These are phyloP conservation scores for Trypethelium eluteriae DNA, from an alignment of 495 filamentous ascomycete species.

Conservation along the genomic window DNA sequence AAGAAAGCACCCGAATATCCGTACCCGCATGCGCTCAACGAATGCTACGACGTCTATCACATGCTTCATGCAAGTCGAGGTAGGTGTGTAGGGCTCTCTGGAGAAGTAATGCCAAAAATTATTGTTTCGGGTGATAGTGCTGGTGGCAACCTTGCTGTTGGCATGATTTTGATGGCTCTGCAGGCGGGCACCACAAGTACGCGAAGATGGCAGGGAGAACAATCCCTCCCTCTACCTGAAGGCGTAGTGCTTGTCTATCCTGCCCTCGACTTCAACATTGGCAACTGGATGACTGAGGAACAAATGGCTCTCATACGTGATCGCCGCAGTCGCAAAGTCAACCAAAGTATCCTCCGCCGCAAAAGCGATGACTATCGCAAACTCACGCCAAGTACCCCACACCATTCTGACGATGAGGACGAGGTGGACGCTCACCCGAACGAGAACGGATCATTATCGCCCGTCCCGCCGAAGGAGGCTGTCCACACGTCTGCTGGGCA, in stretches of 20 bases:
- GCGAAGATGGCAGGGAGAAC: constrained; percentile 50
- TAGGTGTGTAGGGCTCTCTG: constrained; percentile 75
- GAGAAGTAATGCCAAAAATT: constrained; percentile 60
- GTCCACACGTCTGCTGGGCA: constrained; percentile 7
- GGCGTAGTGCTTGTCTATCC: constrained; percentile 85
- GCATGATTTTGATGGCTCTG: constrained; percentile 77
- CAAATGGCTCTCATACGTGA: constrained; percentile 92
- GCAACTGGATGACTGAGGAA: constrained; percentile 99
- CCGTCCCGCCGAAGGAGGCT: not conserved
- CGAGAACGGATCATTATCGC: not conserved
- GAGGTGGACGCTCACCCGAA: constrained; percentile 25
- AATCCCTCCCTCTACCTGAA: constrained; percentile 63
- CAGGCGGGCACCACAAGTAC: constrained; percentile 56
- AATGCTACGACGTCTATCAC: constrained; percentile 91
- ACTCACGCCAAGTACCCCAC: constrained; percentile 45
- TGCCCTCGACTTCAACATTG: constrained; percentile 86
- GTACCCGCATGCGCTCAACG: constrained; percentile 90
- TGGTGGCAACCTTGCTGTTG: constrained; percentile 80
- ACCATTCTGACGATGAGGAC: constrained; percentile 34
- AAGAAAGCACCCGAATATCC: constrained; percentile 90
- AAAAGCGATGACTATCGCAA: constrained; percentile 67
- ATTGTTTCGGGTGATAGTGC: constrained; percentile 87
- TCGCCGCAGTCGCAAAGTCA: constrained; percentile 64
- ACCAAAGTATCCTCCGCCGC: constrained; percentile 62
- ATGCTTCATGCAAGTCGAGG: constrained; percentile 68